These are phyloP conservation scores for Erigeron philadelphicus DNA, from an alignment of 140 eudicot genomes.

Conservation along the genomic window DNA sequence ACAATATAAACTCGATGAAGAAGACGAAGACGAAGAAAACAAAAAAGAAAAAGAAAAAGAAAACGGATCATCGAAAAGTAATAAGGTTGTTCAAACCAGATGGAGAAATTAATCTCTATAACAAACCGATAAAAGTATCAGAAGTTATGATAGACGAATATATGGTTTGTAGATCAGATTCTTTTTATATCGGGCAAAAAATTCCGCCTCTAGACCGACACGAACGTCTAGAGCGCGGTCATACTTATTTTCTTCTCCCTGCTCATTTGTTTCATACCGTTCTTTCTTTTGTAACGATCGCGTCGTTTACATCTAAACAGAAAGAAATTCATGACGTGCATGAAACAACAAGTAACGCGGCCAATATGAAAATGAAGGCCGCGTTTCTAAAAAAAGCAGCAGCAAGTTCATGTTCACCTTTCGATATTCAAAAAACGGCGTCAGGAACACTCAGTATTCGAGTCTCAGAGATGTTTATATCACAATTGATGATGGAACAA, in stretches of 20 bases:
- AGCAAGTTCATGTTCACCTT: slow-evolving; percentile 33
- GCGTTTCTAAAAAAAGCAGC: slow-evolving; percentile 37
- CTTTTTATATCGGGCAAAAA: slow-evolving; percentile 58
- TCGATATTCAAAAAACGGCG: slow-evolving; percentile 45
- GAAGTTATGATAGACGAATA: slow-evolving; percentile 40
- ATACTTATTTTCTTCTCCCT: slow-evolving; percentile 49
- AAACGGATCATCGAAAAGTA: slow-evolving; percentile 21
- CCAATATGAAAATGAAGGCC: slow-evolving; percentile 28
- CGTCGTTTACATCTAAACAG: slow-evolving; percentile 24
- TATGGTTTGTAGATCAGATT: slow-evolving; percentile 51
- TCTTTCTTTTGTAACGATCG: slow-evolving; percentile 39
- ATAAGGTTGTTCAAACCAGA: slow-evolving; percentile 44
- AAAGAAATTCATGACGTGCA: not conserved
- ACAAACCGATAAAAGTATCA: slow-evolving; percentile 35
- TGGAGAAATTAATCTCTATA: slow-evolving; percentile 40
- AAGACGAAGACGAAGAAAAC: slow-evolving; percentile 8
- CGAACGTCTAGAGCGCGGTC: slow-evolving; percentile 46
- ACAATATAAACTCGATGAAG: not conserved
- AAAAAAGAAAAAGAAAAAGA: slow-evolving; percentile 12
- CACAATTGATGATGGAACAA: slow-evolving; percentile 29
- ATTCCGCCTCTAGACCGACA: slow-evolving; percentile 40
- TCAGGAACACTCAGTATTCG: slow-evolving; percentile 47
- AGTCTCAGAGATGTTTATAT: slow-evolving; percentile 41
- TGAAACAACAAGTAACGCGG: too few relatives aligned
- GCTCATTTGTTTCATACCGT: slow-evolving; percentile 40